phyloP scores from a whole-genome alignment of 495 filamentous ascomycete species.

The Echria macrotheca region DNA sequence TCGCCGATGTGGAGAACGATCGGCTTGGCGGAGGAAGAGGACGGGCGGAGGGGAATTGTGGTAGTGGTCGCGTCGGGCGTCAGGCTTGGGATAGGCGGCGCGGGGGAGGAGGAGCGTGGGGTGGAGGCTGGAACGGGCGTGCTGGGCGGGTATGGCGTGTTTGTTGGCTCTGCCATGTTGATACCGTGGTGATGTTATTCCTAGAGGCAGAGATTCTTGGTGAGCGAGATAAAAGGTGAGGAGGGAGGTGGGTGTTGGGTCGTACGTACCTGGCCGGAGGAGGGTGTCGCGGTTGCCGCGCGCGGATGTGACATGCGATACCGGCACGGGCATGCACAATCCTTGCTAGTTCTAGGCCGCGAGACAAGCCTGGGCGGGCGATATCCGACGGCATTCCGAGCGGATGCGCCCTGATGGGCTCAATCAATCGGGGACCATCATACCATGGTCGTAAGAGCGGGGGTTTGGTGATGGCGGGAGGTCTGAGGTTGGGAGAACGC shows the following conservation, averaged over 20 bases:
- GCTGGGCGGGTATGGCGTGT: slow-evolving; percentile 40
- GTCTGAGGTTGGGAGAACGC: too few species aligned
- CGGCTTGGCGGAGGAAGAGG: slow-evolving; percentile 15
- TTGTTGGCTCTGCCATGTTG: slow-evolving; percentile 44
- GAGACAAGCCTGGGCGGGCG: too few species aligned
- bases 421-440: background rate
- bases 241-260: background rate
- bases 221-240: background rate
- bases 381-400: slow-evolving; percentile 7
- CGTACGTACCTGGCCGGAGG: background rate
- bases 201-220: too few species aligned
- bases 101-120: slow-evolving; percentile 40
- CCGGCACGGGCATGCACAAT: slow-evolving; percentile 10
- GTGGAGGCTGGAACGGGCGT: slow-evolving; percentile 41
- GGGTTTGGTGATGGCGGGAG: too few species aligned
- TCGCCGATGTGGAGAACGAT: slow-evolving; percentile 65
- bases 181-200: background rate
- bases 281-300: background rate
- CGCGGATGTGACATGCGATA: slow-evolving; percentile 6
- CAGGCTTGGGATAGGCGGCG: slow-evolving; percentile 25
- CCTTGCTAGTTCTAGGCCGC: too few species aligned
- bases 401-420: background rate
- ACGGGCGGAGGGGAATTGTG: slow-evolving; percentile 10
- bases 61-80: slow-evolving; percentile 18
- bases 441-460: too few species aligned